Evolutionary conservation across 75 land plant genomes (phyloP).

Genomic region (Azolla pinnata): DNA sequence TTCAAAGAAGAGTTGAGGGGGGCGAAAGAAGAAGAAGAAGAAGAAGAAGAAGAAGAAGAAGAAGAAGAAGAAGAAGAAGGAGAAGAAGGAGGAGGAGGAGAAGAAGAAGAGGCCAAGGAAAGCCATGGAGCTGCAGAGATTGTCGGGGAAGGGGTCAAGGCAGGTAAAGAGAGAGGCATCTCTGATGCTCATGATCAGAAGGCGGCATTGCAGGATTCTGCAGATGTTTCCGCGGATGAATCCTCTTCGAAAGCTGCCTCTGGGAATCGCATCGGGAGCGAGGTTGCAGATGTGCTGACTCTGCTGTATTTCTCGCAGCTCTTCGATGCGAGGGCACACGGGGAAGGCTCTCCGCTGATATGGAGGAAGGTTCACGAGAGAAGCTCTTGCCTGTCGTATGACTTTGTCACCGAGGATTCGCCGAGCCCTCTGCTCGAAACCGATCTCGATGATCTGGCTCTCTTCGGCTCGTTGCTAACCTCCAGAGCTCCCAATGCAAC

Average conservation of each 20-base stretch:
- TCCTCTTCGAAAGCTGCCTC: no score
- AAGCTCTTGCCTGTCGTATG: slow-evolving; percentile 79
- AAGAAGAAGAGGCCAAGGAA: neutral
- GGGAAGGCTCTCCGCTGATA: slow-evolving; percentile 48
- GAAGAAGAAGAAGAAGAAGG: slow-evolving; percentile 20
- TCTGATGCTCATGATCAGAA: neutral
- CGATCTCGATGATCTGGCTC: slow-evolving; percentile 55
- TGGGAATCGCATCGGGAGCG: slow-evolving; percentile 8
- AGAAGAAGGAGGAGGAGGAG: slow-evolving; percentile 2
- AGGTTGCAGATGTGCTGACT: slow-evolving; percentile 51
- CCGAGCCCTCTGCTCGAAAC: slow-evolving; percentile 54
- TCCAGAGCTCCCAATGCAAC: slow-evolving; percentile 53
- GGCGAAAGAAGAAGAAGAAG: slow-evolving; percentile 13
- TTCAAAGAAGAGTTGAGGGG: neutral
- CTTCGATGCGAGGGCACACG: slow-evolving; percentile 71
- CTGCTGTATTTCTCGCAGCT: slow-evolving; percentile 64
- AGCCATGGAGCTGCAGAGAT: no score
- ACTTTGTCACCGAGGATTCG: slow-evolving; percentile 84
- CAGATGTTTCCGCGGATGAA: slow-evolving; percentile 7
- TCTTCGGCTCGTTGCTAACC: slow-evolving; percentile 39
- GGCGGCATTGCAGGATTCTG: neutral
- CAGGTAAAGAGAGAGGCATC: neutral
- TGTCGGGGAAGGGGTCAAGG: neutral
- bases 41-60: neutral
- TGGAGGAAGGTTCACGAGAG: slow-evolving; percentile 69